phyloP scores from a whole-genome alignment of 2,329 filamentous ascomycete genomes.

The Sporothrix luriei region DNA sequence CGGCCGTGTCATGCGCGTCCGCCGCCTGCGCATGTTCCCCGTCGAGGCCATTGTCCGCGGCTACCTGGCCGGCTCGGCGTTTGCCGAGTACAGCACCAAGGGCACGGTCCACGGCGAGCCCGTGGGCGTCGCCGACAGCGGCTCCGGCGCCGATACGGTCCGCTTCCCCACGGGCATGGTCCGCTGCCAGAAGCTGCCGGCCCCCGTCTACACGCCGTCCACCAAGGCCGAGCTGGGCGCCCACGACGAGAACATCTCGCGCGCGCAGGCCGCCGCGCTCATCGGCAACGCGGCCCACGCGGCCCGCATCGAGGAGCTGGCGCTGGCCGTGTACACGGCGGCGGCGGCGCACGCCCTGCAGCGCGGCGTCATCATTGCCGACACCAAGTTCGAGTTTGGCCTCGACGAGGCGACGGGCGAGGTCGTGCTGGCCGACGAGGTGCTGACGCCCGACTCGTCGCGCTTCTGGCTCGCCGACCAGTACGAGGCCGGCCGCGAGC shows the following conservation, averaged over 20 bases:
- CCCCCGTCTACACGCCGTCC: conserved; percentile 72
- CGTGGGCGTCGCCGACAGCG: conserved; percentile 44
- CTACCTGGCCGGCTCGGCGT: conserved; percentile 84
- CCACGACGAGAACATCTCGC: conserved; percentile 84
- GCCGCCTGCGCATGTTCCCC: conserved; percentile 72
- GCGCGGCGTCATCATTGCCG: conserved; percentile 73
- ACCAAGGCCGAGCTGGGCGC: conserved; percentile 81
- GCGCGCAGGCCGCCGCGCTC: conserved; percentile 64
- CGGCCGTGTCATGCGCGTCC: conserved; percentile 75
- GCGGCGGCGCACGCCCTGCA: conserved; percentile 65
- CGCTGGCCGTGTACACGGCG: conserved; percentile 63
- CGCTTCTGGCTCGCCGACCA: conserved; percentile 80
- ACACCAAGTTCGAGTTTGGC: conserved; percentile 66
- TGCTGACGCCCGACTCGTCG: conserved; percentile 79
- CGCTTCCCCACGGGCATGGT: conserved; percentile 61
- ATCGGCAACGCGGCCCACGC: conserved; percentile 67
- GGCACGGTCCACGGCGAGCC: conserved; percentile 80
- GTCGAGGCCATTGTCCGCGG: conserved; percentile 86
- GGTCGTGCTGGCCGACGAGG: conserved; percentile 79
- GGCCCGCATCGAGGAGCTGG: conserved; percentile 64
- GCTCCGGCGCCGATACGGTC: not conserved
- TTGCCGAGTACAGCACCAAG: conserved; percentile 70
- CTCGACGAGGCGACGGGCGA: conserved; percentile 65
- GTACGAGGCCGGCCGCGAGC: conserved; percentile 72
- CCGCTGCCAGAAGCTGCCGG: conserved; percentile 70